Conservation (phyloP, 1,139 yeast species). For the Arxiozyma bovina region DNA sequence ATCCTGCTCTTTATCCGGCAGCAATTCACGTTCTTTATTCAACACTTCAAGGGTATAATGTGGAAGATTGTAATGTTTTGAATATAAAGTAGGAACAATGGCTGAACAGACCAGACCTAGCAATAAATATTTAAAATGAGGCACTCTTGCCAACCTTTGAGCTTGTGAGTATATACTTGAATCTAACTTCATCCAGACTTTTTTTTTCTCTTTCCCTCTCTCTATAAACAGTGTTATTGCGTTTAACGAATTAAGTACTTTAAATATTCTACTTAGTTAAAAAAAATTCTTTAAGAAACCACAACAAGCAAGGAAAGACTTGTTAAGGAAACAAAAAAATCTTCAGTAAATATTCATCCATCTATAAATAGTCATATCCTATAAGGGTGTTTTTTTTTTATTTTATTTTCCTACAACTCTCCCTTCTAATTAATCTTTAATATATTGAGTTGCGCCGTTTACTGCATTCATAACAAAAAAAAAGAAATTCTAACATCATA, state of each 20-base stretch:
- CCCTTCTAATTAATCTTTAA: too few species aligned
- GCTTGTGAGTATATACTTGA: conserved; percentile 22
- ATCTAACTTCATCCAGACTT: conserved; percentile 19
- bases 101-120: conserved; percentile 24
- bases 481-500: too few species aligned
- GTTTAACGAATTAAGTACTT: background rate
- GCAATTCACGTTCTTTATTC: conserved; percentile 2
- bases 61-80: conserved; percentile 12
- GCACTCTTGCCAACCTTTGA: conserved; percentile 19
- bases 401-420: too few species aligned
- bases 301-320: too few species aligned
- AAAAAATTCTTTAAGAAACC: too few species aligned
- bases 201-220: background rate
- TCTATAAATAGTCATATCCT: too few species aligned
- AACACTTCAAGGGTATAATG: background rate
- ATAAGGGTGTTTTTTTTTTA: too few species aligned
- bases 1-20: background rate
- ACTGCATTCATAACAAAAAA: too few species aligned
- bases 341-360: too few species aligned
- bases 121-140: conserved; percentile 20
- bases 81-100: conserved; percentile 22
- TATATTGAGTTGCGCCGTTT: too few species aligned
- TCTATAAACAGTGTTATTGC: background rate
- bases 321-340: too few species aligned
- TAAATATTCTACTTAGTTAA: too few species aligned